phyloP scores from a whole-genome alignment of 2,329 filamentous ascomycete genomes.

The Scedosporium boydii region DNA sequence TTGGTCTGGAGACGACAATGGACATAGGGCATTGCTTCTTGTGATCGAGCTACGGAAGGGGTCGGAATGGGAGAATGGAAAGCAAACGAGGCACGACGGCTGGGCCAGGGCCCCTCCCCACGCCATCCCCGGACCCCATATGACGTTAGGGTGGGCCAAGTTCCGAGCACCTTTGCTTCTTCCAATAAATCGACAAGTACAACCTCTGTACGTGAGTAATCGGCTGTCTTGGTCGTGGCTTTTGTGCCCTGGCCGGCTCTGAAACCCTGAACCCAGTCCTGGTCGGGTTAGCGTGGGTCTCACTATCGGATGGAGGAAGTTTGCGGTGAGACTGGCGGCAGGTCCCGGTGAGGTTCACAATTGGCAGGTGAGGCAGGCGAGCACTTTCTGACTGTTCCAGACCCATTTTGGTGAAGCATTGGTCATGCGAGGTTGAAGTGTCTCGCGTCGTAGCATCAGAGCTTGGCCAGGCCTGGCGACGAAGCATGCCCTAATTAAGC shows the following conservation, averaged over 20 bases:
- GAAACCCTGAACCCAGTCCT: not conserved
- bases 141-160: not conserved
- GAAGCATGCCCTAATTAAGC: no score
- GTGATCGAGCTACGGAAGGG: not conserved
- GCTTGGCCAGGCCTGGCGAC: no score
- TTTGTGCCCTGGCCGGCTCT: not conserved
- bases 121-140: not conserved
- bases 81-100: not conserved
- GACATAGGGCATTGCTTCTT: not conserved
- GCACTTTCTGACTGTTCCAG: not conserved
- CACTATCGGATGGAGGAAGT: constrained; percentile 1
- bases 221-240: not conserved
- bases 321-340: constrained; percentile 6
- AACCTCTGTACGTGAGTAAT: not conserved
- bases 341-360: constrained; percentile 4
- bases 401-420: not conserved
- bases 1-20: not conserved
- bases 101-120: not conserved
- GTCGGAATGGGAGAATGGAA: not conserved
- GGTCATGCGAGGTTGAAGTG: no score
- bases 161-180: not conserved
- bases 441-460: no score
- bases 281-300: not conserved
- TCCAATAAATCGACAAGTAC: not conserved
- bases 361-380: not conserved